Base-by-base conservation (phyloP, 352 stramenopile genomes). In the Nannochloropsis limnetica region DNA sequence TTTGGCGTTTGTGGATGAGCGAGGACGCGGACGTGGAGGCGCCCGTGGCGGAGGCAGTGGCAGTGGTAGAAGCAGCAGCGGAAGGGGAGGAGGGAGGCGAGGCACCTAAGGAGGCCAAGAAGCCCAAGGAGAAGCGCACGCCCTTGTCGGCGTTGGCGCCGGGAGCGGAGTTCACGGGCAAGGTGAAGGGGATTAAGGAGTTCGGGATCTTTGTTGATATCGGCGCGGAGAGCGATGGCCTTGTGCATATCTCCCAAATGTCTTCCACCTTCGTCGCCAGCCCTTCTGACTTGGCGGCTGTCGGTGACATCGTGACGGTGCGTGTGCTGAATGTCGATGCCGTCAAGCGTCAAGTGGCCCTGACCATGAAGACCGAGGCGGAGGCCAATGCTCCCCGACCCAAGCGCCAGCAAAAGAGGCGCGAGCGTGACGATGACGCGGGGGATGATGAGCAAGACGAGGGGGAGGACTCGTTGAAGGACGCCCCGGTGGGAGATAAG, bases 141-240 rank as follows among this genome's bases (percentile, higher is more conserved):
- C 69, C 69, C 28, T 37, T 80, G 1, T 22, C 69, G n/a, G 69
- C 20, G n/a, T 49, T 80, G 69, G 27, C 69, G 5, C 20, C 8
- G 20, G 69, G 69, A 9, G 69, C 27, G 69, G 69, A 54, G 69
- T 80, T 54, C 20, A 80, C 27, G 28, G 69, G 69, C 69, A 80
- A 80, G 28, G 69, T 80, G n/a, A 80, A 80, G 69, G 28, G 69
- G 17, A 49, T 80, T 22, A 80, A 54, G 27, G 32, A 80, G 0
- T 80, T 54, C 27, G 69, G 69, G n/a, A 49, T 49, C n/a, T 80
- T 80, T 49, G 69, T 80, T 5, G 32, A 80, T 20, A 80, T 80
- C 69, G 69, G 69, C 2, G 69, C 69, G n/a, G 69, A 80, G 69
- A 80, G 32, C 28, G 69, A 80, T 22, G 69, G 27, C 20, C 69